These are phyloP conservation scores for Penicillium hesseltinei DNA, from an alignment of 2,329 filamentous ascomycete species.

Conservation along the genomic window DNA sequence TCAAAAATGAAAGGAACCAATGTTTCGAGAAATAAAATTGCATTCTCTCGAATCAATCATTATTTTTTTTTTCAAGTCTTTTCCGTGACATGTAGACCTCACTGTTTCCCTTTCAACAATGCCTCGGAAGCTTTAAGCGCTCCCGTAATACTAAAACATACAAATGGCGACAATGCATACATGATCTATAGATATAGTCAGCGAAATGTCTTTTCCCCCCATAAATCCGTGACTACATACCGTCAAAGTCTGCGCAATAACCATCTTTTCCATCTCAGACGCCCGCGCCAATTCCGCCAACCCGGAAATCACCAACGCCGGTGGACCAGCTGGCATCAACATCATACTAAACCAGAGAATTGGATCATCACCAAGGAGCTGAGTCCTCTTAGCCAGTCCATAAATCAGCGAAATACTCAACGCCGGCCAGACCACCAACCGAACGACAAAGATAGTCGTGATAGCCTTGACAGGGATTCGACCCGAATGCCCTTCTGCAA, in stretches of 20 bases:
- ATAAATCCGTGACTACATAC: slow-evolving; percentile 22
- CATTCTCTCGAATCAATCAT: background rate
- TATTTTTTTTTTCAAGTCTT: rapidly evolving
- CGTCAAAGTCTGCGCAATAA: slow-evolving; percentile 53
- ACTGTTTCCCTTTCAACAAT: slow-evolving; percentile 13
- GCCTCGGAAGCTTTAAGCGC: slow-evolving; percentile 29
- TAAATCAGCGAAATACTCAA: slow-evolving; percentile 58
- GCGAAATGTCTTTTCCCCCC: background rate
- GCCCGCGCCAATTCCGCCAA: slow-evolving; percentile 46
- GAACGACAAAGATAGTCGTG: slow-evolving; percentile 33
- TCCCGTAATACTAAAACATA: slow-evolving; percentile 34
- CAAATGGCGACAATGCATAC: slow-evolving; percentile 33
- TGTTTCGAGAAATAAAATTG: background rate
- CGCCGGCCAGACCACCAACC: slow-evolving; percentile 62
- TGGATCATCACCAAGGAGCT: slow-evolving; percentile 55
- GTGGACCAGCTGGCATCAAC: slow-evolving; percentile 54
- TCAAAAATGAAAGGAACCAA: background rate
- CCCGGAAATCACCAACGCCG: slow-evolving; percentile 38
- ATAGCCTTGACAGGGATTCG: slow-evolving; percentile 46
- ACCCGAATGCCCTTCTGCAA: slow-evolving; percentile 33
- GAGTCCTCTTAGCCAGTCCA: slow-evolving; percentile 52
- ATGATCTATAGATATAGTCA: slow-evolving; percentile 27
- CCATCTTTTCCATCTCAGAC: slow-evolving; percentile 46
- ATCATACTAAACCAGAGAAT: slow-evolving; percentile 66
- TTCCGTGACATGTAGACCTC: background rate